Percentiles rank a stretch among this genome's conserved stretches.
Evolutionary conservation across 2,329 filamentous ascomycete species (phyloP).

Genomic region (Eurotiales sp.): DNA sequence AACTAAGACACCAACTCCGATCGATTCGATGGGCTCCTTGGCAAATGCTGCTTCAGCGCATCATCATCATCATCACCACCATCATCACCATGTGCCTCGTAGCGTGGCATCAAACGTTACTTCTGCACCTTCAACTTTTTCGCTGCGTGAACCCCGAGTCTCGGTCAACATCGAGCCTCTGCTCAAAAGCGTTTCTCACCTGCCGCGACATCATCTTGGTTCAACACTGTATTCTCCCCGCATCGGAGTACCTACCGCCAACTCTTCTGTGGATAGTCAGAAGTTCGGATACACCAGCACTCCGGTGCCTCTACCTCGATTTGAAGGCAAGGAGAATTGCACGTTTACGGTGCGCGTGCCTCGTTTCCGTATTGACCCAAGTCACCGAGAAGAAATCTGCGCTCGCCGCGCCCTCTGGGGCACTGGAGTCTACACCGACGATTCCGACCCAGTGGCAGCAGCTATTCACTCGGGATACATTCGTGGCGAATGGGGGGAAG

Average conservation of each 20-base stretch:
- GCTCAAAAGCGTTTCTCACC: slow-evolving; percentile 65
- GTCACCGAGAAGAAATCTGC: slow-evolving; percentile 78
- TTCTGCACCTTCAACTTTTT: slow-evolving; percentile 25
- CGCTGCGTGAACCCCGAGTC: slow-evolving; percentile 57
- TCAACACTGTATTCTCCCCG: slow-evolving; percentile 75
- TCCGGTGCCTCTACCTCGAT: slow-evolving; percentile 71
- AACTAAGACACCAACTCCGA: slow-evolving; percentile 27
- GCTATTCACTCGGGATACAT: slow-evolving; percentile 94
- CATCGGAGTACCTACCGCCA: slow-evolving; percentile 49
- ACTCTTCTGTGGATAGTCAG: slow-evolving; percentile 42
- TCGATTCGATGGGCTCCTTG: slow-evolving; percentile 20
- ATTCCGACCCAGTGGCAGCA: slow-evolving; percentile 87
- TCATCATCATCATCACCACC: slow-evolving; percentile 44
- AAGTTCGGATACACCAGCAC: slow-evolving; percentile 57
- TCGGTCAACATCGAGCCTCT: slow-evolving; percentile 67
- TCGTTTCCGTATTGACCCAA: slow-evolving; percentile 66
- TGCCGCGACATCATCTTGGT: slow-evolving; percentile 75
- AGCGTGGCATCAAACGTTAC: slow-evolving; percentile 20
- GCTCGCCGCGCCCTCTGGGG: slow-evolving; percentile 81
- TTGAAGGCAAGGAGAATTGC: slow-evolving; percentile 78
- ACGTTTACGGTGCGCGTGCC: slow-evolving; percentile 86
- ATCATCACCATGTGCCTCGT: slow-evolving; percentile 39
- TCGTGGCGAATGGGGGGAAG: slow-evolving; percentile 78
- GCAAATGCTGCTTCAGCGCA: slow-evolving; percentile 21
- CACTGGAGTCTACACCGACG: slow-evolving; percentile 90